Evolutionary conservation across 1,284 basidiomycete species (phyloP).

Genomic region (Ustilago lituana): DNA sequence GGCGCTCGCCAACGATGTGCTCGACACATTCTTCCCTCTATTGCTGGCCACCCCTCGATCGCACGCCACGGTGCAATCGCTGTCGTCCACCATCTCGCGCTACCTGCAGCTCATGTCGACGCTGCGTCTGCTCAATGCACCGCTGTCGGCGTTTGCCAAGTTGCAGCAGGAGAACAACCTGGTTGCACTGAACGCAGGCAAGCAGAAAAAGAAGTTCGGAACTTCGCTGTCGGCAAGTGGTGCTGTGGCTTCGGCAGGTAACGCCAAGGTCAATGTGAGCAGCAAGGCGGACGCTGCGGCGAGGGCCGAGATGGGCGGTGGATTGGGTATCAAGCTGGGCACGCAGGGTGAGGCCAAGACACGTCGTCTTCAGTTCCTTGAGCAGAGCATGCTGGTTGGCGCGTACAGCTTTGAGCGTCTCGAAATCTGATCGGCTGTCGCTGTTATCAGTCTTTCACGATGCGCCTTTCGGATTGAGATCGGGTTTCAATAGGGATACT

Average conservation of each 20-base stretch:
- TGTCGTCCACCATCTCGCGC: slow-evolving; percentile 35
- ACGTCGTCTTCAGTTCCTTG: slow-evolving; percentile 29
- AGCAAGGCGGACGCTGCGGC: slow-evolving; percentile 27
- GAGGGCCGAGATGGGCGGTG: slow-evolving; percentile 54
- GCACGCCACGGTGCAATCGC: slow-evolving; percentile 27
- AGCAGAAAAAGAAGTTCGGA: slow-evolving; percentile 1
- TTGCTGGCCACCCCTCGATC: slow-evolving; percentile 38
- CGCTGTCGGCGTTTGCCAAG: slow-evolving; percentile 49
- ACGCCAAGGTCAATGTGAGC: slow-evolving; percentile 23
- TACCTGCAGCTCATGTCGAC: slow-evolving; percentile 31
- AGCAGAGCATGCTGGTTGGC: slow-evolving; percentile 53
- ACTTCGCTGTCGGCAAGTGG: slow-evolving; percentile 29
- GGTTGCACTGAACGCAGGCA: slow-evolving; percentile 2
- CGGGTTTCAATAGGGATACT: too few relatives aligned
- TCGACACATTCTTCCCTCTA: slow-evolving; percentile 52
- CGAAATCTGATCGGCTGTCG: slow-evolving; percentile 26
- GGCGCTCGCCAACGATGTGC: slow-evolving; percentile 44
- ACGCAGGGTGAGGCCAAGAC: slow-evolving; percentile 39
- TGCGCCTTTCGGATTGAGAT: too few relatives aligned
- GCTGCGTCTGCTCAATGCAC: slow-evolving; percentile 38
- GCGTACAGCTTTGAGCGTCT: slow-evolving; percentile 49
- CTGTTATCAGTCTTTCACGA: too few relatives aligned
- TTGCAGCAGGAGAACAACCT: slow-evolving; percentile 37
- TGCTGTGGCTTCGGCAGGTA: slow-evolving; percentile 36
- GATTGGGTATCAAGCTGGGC: slow-evolving; percentile 40